These are phyloP conservation scores for Botrytis squamosa DNA, from an alignment of 2,329 filamentous ascomycete genomes.

Conservation along the genomic window DNA sequence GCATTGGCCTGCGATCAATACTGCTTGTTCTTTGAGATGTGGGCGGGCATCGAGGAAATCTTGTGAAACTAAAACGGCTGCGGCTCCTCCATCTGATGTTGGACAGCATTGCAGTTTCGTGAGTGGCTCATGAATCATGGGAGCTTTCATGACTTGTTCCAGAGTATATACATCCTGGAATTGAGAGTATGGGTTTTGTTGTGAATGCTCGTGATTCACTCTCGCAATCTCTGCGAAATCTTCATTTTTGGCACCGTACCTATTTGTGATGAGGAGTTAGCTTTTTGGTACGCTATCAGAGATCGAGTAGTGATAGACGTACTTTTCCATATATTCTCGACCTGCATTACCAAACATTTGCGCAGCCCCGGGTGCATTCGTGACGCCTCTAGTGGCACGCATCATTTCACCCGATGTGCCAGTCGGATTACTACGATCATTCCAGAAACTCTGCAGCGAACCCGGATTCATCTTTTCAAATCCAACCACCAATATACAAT, in stretches of 20 bases:
- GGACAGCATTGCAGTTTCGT: conserved; percentile 99
- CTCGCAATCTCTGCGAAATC: conserved; percentile 96
- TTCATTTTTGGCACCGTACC: conserved; percentile 66
- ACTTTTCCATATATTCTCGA: conserved; percentile 92
- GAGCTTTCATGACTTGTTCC: conserved; percentile 73
- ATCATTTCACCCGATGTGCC: conserved; percentile 75
- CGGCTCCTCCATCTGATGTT: conserved; percentile 88
- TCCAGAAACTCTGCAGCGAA: conserved; percentile 78
- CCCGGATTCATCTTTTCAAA: conserved; percentile 99
- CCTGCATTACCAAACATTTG: conserved; percentile 97
- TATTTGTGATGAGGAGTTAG: background rate
- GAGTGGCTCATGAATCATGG: conserved; percentile 80
- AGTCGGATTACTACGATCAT: conserved; percentile 79
- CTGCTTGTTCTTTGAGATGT: conserved; percentile 76
- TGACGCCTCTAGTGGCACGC: conserved; percentile 75
- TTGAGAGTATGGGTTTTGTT: conserved; percentile 95
- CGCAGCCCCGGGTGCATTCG: conserved; percentile 79
- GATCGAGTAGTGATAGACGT: conserved; percentile 34
- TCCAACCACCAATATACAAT: conserved; percentile 87
- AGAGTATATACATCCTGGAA: conserved; percentile 90
- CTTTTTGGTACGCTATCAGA: background rate
- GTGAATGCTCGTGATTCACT: conserved; percentile 88
- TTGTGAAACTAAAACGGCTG: conserved; percentile 85
- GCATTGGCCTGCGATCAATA: conserved; percentile 84
- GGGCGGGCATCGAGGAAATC: conserved; percentile 82